Evolutionary conservation across 2,329 filamentous ascomycete species (phyloP), one percentile per base, ranked within the genome.

Genomic region (Neofusicoccum umdonicola): DNA sequence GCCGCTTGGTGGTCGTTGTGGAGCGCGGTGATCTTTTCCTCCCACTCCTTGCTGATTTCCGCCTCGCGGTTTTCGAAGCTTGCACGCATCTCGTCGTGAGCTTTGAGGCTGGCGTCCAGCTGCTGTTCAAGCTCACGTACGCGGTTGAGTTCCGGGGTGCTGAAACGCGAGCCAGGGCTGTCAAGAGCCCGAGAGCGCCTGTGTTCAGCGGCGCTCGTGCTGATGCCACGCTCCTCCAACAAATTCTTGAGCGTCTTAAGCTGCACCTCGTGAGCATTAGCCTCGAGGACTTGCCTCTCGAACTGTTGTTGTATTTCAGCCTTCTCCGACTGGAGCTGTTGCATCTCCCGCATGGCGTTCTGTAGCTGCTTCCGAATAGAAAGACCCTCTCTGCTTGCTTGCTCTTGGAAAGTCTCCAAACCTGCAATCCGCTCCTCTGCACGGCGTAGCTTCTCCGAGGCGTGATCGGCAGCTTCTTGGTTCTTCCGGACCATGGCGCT

Each of bases 1-100:
- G 95, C 94, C 47, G 95, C 97, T 77, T 97, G 93, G 76, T 99
- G 97, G 76, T 99, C 95, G 74, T 93, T 96, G 79, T 98, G 93
- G 37, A 99, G 87, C 74, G 97, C 93, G 66, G 92, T 87, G 61
- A 99, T 84, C 77, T 97, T 97, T 76, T 97, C 93, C 67, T 93
- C 90, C 80, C 96, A 98, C 52, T 91, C 87, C 63, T 88, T 85
- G 75, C 96, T 94, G n/a, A 92, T 90, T 72, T 96, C 92, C 70
- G 95, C 90, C 66, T 92, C 88, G 63, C 94, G 90, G 41, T 86
- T 83, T 67, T 95, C 91, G 68, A 93, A 92, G 3, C 85, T 85
- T 65, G 87, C 81, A 75, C 91, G 95, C 52, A 92, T 87, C 73
- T 98, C 93, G 67, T 97, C 92, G 68, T 97, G 93, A 1, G 91